Percentiles rank a stretch among this genome's conserved stretches.
Conservation (phyloP, 441 rosid species). For the Cnidoscolus chayamansa region DNA sequence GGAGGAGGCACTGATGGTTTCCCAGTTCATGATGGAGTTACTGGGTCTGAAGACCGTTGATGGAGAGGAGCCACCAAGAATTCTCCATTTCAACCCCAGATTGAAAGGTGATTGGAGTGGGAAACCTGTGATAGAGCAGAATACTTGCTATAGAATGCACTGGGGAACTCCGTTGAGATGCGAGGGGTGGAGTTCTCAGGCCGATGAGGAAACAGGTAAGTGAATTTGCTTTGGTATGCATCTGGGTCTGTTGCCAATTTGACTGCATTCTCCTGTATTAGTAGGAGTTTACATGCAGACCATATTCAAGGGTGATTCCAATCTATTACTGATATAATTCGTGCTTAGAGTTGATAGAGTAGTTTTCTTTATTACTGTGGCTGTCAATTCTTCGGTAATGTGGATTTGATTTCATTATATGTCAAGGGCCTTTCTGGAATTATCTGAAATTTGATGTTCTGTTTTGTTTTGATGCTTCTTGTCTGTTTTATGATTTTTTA, state of each 20-base stretch:
- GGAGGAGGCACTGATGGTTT: slow-evolving; percentile 57
- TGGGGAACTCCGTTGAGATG: slow-evolving; percentile 88
- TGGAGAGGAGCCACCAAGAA: slow-evolving; percentile 92
- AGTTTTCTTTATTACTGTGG: not conserved
- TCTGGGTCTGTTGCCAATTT: not conserved
- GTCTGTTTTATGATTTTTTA: not conserved
- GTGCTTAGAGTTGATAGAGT: not conserved
- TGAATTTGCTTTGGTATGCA: not conserved
- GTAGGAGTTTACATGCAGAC: not conserved
- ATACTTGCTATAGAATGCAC: slow-evolving; percentile 94
- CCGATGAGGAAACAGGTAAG: slow-evolving; percentile 81
- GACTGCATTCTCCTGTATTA: not conserved
- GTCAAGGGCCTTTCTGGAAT: not conserved
- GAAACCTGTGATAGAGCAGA: slow-evolving; percentile 86
- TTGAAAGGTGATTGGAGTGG: slow-evolving; percentile 96
- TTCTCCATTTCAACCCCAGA: slow-evolving; percentile 87
- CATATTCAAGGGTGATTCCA: not conserved
- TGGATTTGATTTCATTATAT: not conserved
- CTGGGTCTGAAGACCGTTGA: slow-evolving; percentile 84
- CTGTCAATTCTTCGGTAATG: not conserved
- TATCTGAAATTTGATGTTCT: slow-evolving; percentile 6
- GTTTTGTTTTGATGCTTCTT: not conserved
- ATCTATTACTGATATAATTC: not conserved
- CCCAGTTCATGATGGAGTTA: slow-evolving; percentile 89
- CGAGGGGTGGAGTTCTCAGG: slow-evolving; percentile 70